Percentiles rank a stretch among this genome's conserved stretches.
phyloP scores from a whole-genome alignment of 2,329 filamentous ascomycete species.

The Blastomyces gilchristii region DNA sequence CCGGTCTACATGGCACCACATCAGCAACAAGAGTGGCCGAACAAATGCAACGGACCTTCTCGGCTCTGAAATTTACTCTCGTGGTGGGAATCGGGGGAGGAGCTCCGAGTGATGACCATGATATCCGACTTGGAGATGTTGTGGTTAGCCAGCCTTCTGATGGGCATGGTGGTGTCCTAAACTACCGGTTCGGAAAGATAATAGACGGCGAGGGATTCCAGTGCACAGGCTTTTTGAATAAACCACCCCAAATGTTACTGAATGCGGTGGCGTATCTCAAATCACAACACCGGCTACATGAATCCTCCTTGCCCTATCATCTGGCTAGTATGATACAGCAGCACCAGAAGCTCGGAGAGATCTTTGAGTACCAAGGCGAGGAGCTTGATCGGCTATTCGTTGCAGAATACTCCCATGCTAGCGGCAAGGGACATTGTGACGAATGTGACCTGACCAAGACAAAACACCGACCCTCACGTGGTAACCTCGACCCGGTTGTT shows the following conservation, averaged over 20 bases:
- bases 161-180: background rate
- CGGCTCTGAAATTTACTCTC: slow-evolving; percentile 18
- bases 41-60: slow-evolving; percentile 22
- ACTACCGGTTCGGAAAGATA: background rate
- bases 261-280: background rate
- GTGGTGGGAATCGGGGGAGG: slow-evolving; percentile 27
- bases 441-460: background rate
- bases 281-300: background rate
- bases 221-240: background rate
- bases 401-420: background rate
- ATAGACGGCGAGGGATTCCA: background rate
- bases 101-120: slow-evolving; percentile 15
- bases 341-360: background rate
- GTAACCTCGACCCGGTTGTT: background rate
- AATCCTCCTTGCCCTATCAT: background rate
- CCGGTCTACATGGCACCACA: background rate
- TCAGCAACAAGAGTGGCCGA: background rate
- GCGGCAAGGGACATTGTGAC: background rate
- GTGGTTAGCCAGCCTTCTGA: slow-evolving; percentile 17
- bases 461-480: background rate
- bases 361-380: background rate
- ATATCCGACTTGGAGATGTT: slow-evolving; percentile 17
- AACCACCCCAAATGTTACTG: background rate
- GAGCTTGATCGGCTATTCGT: background rate
- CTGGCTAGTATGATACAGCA: background rate